phyloP scores from a whole-genome alignment of 371 early-diverging fungal species.

The Conidiobolus incongruus region DNA sequence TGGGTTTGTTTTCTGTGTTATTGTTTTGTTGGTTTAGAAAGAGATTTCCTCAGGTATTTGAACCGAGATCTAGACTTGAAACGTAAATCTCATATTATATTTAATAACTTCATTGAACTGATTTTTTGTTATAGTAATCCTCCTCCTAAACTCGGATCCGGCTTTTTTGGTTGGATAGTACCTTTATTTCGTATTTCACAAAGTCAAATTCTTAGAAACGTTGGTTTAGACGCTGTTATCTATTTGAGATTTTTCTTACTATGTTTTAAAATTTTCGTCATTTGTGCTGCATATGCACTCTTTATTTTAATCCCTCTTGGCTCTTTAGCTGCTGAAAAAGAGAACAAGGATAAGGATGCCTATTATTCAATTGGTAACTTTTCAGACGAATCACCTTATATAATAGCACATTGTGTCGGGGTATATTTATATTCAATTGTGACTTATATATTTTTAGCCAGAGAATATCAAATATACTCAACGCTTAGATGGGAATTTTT shows the following conservation, averaged over 20 bases:
- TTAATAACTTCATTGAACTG: neutral
- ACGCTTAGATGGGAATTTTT: conserved; percentile 2
- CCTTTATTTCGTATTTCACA: neutral
- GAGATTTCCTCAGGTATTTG: neutral
- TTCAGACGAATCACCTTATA: neutral
- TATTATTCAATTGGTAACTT: neutral
- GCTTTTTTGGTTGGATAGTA: conserved; percentile 1
- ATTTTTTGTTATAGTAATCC: neutral
- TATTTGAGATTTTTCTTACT: conserved; percentile 29
- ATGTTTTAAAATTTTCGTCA: neutral
- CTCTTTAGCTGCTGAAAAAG: neutral
- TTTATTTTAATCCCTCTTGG: neutral
- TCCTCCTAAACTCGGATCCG: neutral
- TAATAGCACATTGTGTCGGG: conserved; percentile 2
- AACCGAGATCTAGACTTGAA: neutral
- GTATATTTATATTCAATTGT: neutral
- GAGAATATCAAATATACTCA: conserved; percentile 2
- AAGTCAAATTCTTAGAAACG: conserved; percentile 7
- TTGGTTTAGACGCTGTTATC: conserved; percentile 42
- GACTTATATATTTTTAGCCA: neutral
- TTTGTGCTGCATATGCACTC: neutral
- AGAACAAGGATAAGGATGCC: neutral
- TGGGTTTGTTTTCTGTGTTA: neutral
- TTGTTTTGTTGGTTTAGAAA: neutral
- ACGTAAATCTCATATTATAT: neutral